Conservation (phyloP, 768 basidiomycete genomes). For the Lactarius evosmus region DNA sequence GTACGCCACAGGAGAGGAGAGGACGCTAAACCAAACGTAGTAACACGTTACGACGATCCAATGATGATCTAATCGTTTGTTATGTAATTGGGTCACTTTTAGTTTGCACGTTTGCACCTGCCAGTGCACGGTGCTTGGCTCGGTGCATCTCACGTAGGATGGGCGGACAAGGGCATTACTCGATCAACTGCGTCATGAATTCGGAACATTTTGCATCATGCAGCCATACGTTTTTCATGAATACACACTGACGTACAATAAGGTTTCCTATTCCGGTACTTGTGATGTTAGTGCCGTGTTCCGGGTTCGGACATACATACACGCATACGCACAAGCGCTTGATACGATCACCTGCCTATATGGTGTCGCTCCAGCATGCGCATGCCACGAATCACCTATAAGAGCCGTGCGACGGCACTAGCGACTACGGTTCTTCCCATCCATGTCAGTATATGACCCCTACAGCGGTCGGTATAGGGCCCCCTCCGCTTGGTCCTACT, state of each 20-base stretch:
- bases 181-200: not conserved
- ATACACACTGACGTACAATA: not conserved
- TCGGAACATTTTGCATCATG: too few relatives aligned
- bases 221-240: not conserved
- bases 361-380: not conserved
- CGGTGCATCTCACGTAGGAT: not conserved
- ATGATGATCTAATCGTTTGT: not conserved
- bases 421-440: not conserved
- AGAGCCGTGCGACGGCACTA: not conserved
- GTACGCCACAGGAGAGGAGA: too few relatives aligned
- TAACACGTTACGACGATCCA: not conserved
- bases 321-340: slow-evolving; percentile 2
- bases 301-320: not conserved
- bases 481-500: slow-evolving; percentile 13
- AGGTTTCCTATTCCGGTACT: not conserved
- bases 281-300: slow-evolving; percentile 12
- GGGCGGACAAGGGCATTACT: not conserved
- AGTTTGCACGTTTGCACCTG: too few relatives aligned
- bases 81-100: too few relatives aligned
- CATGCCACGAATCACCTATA: slow-evolving; percentile 16
- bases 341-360: slow-evolving; percentile 4
- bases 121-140: too few relatives aligned
- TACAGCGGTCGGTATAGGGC: slow-evolving; percentile 12
- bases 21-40: not conserved
- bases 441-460: slow-evolving; percentile 24